These are phyloP conservation scores for Xylaria cubensis DNA, from an alignment of 495 filamentous ascomycete species.

Conservation along the genomic window DNA sequence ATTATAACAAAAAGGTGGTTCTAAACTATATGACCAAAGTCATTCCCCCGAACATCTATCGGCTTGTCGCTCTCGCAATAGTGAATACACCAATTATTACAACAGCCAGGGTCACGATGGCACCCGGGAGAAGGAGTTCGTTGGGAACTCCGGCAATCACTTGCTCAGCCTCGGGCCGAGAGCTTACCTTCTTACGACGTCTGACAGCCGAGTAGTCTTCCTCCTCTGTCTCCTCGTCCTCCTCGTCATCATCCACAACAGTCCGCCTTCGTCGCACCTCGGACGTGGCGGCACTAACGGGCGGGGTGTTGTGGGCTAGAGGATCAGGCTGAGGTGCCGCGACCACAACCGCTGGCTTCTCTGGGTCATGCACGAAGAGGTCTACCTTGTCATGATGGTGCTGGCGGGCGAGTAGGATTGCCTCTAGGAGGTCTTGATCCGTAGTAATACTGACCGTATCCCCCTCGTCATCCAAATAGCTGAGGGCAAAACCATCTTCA, in stretches of 20 bases:
- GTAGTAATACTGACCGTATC: constrained; percentile 98
- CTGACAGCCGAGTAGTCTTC: constrained; percentile 58
- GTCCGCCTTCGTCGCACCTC: constrained; percentile 61
- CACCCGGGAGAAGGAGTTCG: constrained; percentile 89
- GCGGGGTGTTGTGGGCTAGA: constrained; percentile 54
- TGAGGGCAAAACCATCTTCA: constrained; percentile 86
- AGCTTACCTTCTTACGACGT: constrained; percentile 45
- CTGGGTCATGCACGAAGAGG: constrained; percentile 93
- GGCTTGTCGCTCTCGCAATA: constrained; percentile 76
- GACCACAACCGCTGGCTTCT: constrained; percentile 75
- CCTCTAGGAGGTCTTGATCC: constrained; percentile 89
- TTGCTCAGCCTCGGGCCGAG: constrained; percentile 63
- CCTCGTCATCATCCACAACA: constrained; percentile 52
- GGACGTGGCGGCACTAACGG: constrained; percentile 56
- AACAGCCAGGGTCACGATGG: constrained; percentile 91
- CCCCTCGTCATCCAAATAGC: constrained; percentile 96
- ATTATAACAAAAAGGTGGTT: constrained; percentile 23
- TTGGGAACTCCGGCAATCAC: constrained; percentile 92
- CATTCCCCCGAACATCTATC: constrained; percentile 49
- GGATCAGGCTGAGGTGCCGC: constrained; percentile 71
- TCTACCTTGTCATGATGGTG: constrained; percentile 89
- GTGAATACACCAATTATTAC: constrained; percentile 94
- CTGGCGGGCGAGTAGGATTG: constrained; percentile 81
- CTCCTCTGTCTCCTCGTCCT: constrained; percentile 68
- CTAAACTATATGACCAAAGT: constrained; percentile 10